Evolutionary conservation across 1,139 yeast genomes (phyloP).

Genomic region (Candida sanyaensis): DNA sequence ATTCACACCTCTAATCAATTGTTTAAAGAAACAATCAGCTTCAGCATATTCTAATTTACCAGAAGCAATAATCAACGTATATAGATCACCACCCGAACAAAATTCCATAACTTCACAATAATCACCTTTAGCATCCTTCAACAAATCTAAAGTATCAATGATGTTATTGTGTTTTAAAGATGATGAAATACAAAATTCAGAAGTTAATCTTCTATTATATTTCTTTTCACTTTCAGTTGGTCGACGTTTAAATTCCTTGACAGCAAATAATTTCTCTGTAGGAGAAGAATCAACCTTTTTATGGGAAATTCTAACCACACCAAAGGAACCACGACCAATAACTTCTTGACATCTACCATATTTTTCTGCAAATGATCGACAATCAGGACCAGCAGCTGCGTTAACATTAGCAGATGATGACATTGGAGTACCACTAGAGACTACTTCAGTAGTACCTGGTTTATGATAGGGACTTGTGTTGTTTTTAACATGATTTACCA

Average conservation of each 20-base stretch:
- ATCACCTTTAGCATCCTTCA: conserved; percentile 89
- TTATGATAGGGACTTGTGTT: conserved; percentile 23
- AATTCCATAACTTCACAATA: conserved; percentile 97
- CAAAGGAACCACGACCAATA: conserved; percentile 50
- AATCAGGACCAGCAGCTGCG: conserved; percentile 21
- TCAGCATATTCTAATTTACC: conserved; percentile 84
- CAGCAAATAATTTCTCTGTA: conserved; percentile 43
- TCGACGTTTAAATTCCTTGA: conserved; percentile 45
- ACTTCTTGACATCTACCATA: conserved; percentile 54
- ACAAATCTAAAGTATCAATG: conserved; percentile 80
- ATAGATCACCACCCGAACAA: conserved; percentile 93
- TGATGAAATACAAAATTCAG: conserved; percentile 51
- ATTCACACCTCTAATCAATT: conserved; percentile 83
- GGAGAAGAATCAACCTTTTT: conserved; percentile 26
- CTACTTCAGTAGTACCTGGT: conserved; percentile 12
- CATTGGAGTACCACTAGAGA: neutral
- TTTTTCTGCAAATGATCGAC: conserved; percentile 48
- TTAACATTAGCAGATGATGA: neutral
- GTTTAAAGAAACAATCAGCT: conserved; percentile 96
- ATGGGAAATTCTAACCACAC: conserved; percentile 49
- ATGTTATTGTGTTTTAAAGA: conserved; percentile 55
- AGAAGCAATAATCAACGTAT: conserved; percentile 78
- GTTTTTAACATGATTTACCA: conserved; percentile 66
- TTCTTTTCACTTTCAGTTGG: conserved; percentile 48
- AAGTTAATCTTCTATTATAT: conserved; percentile 45